These are phyloP conservation scores for Penicillium sclerotiorum DNA, from an alignment of 2,329 filamentous ascomycete species.

Conservation along the genomic window DNA sequence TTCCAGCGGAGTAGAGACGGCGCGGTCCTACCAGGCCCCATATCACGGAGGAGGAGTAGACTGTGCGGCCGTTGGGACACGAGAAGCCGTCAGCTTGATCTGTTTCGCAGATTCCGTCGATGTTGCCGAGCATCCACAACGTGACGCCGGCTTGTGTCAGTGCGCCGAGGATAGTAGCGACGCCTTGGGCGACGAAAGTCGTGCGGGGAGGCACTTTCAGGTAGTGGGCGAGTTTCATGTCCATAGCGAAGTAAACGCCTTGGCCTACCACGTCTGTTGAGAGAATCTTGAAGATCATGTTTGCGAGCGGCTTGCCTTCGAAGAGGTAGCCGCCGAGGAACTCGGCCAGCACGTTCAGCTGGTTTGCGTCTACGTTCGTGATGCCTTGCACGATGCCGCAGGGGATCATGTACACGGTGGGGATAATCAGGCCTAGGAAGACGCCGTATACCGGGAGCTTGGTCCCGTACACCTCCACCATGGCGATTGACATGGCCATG, in stretches of 20 bases:
- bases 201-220: slow-evolving; percentile 54
- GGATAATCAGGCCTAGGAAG: slow-evolving; percentile 45
- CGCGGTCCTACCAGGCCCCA: slow-evolving; percentile 58
- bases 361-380: slow-evolving; percentile 49
- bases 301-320: slow-evolving; percentile 47
- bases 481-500: slow-evolving; percentile 31
- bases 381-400: slow-evolving; percentile 49
- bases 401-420: slow-evolving; percentile 48
- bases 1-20: slow-evolving; percentile 51
- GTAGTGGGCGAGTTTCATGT: slow-evolving; percentile 57
- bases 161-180: slow-evolving; percentile 52
- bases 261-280: slow-evolving; percentile 49
- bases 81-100: slow-evolving; percentile 51
- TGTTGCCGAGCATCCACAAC: slow-evolving; percentile 43
- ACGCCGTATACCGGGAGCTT: slow-evolving; percentile 49
- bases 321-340: slow-evolving; percentile 52
- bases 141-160: slow-evolving; percentile 46
- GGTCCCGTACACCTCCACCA: slow-evolving; percentile 48
- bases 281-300: slow-evolving; percentile 51
- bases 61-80: slow-evolving; percentile 54
- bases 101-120: slow-evolving; percentile 45
- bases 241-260: slow-evolving; percentile 51
- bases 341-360: slow-evolving; percentile 48
- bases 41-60: slow-evolving; percentile 52
- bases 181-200: slow-evolving; percentile 52